Evolutionary conservation across 2,329 filamentous ascomycete species (phyloP).

Genomic region (Paracorniculantispora psalliotae): DNA sequence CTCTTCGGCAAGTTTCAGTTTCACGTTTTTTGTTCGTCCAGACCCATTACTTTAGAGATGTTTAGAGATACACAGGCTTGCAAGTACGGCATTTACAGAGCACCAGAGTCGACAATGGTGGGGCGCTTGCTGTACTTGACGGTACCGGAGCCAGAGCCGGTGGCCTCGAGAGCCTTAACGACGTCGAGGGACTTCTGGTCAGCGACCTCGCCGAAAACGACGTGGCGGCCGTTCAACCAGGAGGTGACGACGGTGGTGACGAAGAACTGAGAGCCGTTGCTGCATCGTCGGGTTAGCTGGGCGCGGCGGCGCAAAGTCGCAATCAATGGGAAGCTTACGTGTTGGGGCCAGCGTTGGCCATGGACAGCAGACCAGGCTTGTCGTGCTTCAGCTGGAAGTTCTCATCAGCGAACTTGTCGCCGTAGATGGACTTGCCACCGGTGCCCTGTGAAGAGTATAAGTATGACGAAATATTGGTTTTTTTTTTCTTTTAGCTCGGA

Average conservation of each 20-base stretch:
- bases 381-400: conserved; percentile 77
- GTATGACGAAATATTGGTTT: conserved; percentile 4
- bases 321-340: conserved; percentile 52
- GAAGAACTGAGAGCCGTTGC: conserved; percentile 98
- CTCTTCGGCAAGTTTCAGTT: neutral
- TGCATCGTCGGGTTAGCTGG: conserved; percentile 44
- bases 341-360: conserved; percentile 94
- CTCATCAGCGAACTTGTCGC: conserved; percentile 90
- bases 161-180: conserved; percentile 59
- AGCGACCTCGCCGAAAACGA: conserved; percentile 75
- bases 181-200: conserved; percentile 44
- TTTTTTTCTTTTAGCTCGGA: neutral
- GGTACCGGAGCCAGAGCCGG: conserved; percentile 49
- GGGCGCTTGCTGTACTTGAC: conserved; percentile 54
- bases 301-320: neutral
- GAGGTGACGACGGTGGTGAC: conserved; percentile 87
- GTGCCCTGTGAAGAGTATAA: conserved; percentile 58
- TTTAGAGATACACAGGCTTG: conserved; percentile 19
- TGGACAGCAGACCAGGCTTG: conserved; percentile 76
- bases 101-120: conserved; percentile 52
- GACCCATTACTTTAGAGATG: conserved; percentile 6
- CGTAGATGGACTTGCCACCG: conserved; percentile 90
- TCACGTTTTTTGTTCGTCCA: neutral
- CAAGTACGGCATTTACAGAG: conserved; percentile 34
- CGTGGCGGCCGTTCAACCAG: conserved; percentile 79